Evolutionary conservation across 83 land plant species (phyloP), one percentile per base, ranked within the genome.

Genomic region (Diphasiastrum complanatum): DNA sequence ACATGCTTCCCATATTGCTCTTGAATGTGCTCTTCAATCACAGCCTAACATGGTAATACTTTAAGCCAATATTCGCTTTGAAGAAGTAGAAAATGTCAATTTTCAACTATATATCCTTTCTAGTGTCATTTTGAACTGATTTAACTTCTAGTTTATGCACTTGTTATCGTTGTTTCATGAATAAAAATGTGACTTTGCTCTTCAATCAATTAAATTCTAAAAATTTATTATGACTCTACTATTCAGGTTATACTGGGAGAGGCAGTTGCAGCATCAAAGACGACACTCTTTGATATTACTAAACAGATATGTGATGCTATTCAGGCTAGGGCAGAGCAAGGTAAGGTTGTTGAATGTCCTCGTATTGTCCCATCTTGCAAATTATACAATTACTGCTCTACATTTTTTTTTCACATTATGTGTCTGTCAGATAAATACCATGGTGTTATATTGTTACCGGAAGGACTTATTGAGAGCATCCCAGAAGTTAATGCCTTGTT

Each of bases 221-320:
- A 16, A 62, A 3, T 18, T 19, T 45, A 22, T 26, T 45, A 61
- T 50, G 20, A 30, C n/a, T 2, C 31, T 51, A n/a, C 19, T 59
- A 33, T 38, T 35, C 73, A 92, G 98, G 98, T 89, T 23, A 81
- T 93, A 56, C 90, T 93, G 47, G 96, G 96, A 61, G 99, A 93
- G 73, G 96, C 89, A 71, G 92, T 93, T 12, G 78, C 91, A 46
- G 82, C 91, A 40, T 83, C 96, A 48, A 93, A 93, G 61, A 78
- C 82, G 71, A 93, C 99, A 5, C 81, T 93, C 59, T 89, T 89
- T 78, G 99, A 89, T 64, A 33, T 93, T 26, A 89, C 99, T 50
- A 86, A 78, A 55, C 91, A 89, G 69, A 80, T 93, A 29, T 93
- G 99, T 80, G 96, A 93, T 83, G 99, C 92, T 25, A 87, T 93